Percentiles rank a stretch among this genome's conserved stretches.
These are phyloP conservation scores for Colletotrichum tabaci DNA, from an alignment of 2,329 filamentous ascomycete genomes.

Conservation along the genomic window DNA sequence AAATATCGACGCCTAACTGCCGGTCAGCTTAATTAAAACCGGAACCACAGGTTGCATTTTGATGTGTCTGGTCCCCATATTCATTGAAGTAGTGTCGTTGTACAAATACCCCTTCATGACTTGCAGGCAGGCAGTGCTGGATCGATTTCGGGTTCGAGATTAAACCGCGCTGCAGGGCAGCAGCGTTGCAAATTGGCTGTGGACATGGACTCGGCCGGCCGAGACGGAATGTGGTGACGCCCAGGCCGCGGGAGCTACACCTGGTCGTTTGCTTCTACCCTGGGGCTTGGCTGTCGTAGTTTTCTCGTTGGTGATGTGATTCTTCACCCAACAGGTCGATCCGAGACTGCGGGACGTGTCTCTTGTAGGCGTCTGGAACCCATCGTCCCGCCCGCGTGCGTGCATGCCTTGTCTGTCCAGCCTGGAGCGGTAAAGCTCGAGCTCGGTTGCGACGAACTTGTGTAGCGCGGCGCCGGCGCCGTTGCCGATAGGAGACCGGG, in stretches of 20 bases:
- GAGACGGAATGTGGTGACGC: conserved; percentile 24
- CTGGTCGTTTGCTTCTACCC: neutral
- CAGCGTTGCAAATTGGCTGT: conserved; percentile 20
- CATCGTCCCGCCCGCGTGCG: conserved; percentile 3
- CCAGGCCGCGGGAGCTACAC: conserved; percentile 15
- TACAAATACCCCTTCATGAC: conserved; percentile 8
- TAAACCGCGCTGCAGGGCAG: conserved; percentile 12
- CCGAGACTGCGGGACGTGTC: neutral
- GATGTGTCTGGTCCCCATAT: neutral
- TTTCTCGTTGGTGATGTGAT: conserved; percentile 9
- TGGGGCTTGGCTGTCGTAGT: conserved; percentile 26
- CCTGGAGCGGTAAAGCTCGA: conserved; percentile 13
- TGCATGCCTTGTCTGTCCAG: neutral
- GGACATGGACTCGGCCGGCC: conserved; percentile 20
- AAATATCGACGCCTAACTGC: conserved; percentile 9
- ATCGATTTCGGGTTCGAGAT: conserved; percentile 24
- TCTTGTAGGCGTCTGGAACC: conserved; percentile 19
- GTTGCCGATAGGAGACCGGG: conserved; percentile 25
- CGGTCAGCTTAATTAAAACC: conserved; percentile 12
- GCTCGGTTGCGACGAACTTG: conserved; percentile 22
- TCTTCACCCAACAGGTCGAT: neutral
- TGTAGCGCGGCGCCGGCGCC: conserved; percentile 37
- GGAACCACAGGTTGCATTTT: conserved; percentile 16
- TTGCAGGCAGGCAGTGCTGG: conserved; percentile 29
- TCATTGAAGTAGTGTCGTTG: no score